These are phyloP conservation scores for Guyanaporus albipodus DNA, from an alignment of 768 basidiomycete genomes.

Conservation along the genomic window DNA sequence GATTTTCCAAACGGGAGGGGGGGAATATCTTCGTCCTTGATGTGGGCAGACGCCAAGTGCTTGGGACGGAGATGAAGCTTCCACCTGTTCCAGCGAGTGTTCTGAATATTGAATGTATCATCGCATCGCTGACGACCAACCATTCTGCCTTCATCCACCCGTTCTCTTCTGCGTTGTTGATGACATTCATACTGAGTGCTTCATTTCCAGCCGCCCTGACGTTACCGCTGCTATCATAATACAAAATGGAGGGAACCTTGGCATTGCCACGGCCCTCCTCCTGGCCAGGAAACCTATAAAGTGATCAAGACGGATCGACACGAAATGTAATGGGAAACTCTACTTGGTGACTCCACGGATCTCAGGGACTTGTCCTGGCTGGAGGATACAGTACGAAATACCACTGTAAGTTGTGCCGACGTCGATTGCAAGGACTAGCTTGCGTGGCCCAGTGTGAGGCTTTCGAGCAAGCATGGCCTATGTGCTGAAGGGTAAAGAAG, in stretches of 20 bases:
- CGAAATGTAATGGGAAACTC: neutral
- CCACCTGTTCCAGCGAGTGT: neutral
- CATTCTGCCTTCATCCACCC: neutral
- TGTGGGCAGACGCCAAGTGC: neutral
- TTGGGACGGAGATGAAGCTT: neutral
- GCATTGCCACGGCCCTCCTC: neutral
- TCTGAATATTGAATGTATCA: too few relatives aligned
- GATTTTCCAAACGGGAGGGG: neutral
- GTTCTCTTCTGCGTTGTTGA: neutral
- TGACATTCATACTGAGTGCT: neutral
- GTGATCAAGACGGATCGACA: slow-evolving; percentile 1
- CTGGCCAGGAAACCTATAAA: slow-evolving; percentile 34
- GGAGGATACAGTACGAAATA: slow-evolving; percentile 33
- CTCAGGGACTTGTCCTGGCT: slow-evolving; percentile 9
- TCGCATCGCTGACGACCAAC: neutral
- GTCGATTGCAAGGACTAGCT: slow-evolving; percentile 43
- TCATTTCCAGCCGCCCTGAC: neutral
- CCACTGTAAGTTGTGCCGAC: slow-evolving; percentile 46
- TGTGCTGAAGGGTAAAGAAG: too few relatives aligned
- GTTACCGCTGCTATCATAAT: neutral
- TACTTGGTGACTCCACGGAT: slow-evolving; percentile 9
- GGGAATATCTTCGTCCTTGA: neutral
- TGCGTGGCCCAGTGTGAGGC: slow-evolving; percentile 8
- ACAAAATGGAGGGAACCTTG: neutral
- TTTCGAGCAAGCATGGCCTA: slow-evolving; percentile 3